These are phyloP conservation scores for Boletus eberwhitei DNA, from an alignment of 768 basidiomycete genomes.

Conservation along the genomic window DNA sequence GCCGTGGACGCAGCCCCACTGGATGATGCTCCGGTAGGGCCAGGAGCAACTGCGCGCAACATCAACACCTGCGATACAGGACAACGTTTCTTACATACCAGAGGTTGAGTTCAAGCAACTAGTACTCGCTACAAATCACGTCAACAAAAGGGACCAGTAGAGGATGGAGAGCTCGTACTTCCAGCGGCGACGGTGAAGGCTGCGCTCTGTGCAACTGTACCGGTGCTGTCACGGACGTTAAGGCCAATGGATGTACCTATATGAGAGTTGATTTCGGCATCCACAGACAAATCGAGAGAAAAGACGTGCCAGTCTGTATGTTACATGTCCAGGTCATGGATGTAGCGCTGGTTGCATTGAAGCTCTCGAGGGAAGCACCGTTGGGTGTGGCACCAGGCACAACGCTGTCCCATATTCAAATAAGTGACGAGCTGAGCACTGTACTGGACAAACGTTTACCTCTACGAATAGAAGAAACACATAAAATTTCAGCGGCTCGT, in stretches of 20 bases:
- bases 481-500: not conserved
- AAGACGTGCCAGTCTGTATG: slow-evolving; percentile 39
- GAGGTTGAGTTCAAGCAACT: slow-evolving; percentile 30
- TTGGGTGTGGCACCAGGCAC: slow-evolving; percentile 46
- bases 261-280: not conserved
- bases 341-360: slow-evolving; percentile 40
- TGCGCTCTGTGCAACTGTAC: slow-evolving; percentile 47
- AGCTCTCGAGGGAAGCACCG: slow-evolving; percentile 43
- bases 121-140: slow-evolving; percentile 26
- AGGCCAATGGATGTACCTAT: slow-evolving; percentile 55
- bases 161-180: slow-evolving; percentile 39
- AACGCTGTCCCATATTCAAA: slow-evolving; percentile 39
- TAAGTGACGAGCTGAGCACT: not conserved
- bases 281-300: not conserved
- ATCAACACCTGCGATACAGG: slow-evolving; percentile 11
- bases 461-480: slow-evolving; percentile 29
- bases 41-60: slow-evolving; percentile 22
- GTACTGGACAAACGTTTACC: slow-evolving; percentile 23
- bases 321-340: slow-evolving; percentile 56
- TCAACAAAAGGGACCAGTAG: not conserved
- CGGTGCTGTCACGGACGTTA: slow-evolving; percentile 58
- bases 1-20: not conserved
- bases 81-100: slow-evolving; percentile 19
- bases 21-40: slow-evolving; percentile 14
- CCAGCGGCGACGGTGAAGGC: slow-evolving; percentile 47